phyloP scores from a whole-genome alignment of 140 eudicot genomes.

The Cichorium intybus region DNA sequence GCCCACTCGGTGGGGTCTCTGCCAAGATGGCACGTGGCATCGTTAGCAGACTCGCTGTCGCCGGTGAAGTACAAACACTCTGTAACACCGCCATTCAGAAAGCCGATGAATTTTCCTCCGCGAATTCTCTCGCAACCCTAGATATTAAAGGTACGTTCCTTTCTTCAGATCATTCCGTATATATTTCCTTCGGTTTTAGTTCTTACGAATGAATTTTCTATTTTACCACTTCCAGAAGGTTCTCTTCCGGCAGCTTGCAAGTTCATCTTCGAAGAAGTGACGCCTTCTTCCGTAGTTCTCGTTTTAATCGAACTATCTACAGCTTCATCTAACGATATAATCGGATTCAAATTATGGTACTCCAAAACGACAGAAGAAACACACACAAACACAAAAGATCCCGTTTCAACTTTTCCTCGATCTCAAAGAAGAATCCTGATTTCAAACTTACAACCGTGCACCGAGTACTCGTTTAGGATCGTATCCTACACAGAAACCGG shows the following conservation, averaged over 20 bases:
- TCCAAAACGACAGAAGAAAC: constrained; percentile 40
- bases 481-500: constrained; percentile 49
- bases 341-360: constrained; percentile 76
- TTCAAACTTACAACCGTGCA: constrained; percentile 68
- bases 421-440: constrained; percentile 53
- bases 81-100: constrained; percentile 56
- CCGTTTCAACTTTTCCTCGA: constrained; percentile 42
- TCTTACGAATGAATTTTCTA: background rate
- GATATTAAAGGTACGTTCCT: constrained; percentile 28
- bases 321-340: constrained; percentile 27
- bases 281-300: constrained; percentile 48
- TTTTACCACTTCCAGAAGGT: constrained; percentile 45
- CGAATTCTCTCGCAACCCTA: constrained; percentile 24
- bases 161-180: background rate
- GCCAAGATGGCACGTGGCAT: constrained; percentile 58
- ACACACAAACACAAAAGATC: constrained; percentile 43
- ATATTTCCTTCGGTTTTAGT: background rate
- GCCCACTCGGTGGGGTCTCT: constrained; percentile 54
- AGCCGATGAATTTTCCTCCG: constrained; percentile 55
- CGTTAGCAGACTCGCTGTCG: constrained; percentile 69
- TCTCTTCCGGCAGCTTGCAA: constrained; percentile 72
- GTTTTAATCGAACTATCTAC: constrained; percentile 49
- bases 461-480: constrained; percentile 54
- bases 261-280: constrained; percentile 57
- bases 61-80: constrained; percentile 55